phyloP scores from a whole-genome alignment of 2,329 filamentous ascomycete species.

The Blastomyces silverae region DNA sequence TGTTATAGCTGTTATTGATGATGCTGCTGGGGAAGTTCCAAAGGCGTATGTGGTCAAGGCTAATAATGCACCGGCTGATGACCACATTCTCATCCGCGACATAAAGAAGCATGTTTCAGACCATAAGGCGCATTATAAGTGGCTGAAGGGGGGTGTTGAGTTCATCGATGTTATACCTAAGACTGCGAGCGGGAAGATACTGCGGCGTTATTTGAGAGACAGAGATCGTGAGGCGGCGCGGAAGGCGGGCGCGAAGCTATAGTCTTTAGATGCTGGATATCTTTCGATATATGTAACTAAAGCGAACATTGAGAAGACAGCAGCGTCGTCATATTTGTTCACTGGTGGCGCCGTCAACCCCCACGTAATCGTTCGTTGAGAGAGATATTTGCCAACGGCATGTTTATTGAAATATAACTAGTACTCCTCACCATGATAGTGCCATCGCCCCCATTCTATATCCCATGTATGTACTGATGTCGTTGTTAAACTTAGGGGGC shows the following conservation, averaged over 20 bases:
- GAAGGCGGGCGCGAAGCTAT: slow-evolving; percentile 16
- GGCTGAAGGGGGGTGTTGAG: slow-evolving; percentile 40
- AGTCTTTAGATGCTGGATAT: not conserved
- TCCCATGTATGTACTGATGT: not conserved
- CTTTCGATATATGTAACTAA: not conserved
- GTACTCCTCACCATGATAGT: not conserved
- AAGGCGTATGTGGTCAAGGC: slow-evolving; percentile 55
- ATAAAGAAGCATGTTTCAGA: slow-evolving; percentile 31
- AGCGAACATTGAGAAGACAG: not conserved
- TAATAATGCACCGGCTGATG: slow-evolving; percentile 25
- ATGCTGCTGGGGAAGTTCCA: slow-evolving; percentile 56
- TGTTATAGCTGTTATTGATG: slow-evolving; percentile 47
- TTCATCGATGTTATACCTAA: slow-evolving; percentile 44
- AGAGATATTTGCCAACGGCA: not conserved
- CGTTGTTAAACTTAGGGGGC: not conserved
- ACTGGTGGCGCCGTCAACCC: not conserved
- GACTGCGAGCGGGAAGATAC: slow-evolving; percentile 45
- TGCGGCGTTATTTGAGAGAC: slow-evolving; percentile 42
- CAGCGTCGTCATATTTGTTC: too few species aligned
- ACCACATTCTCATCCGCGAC: slow-evolving; percentile 22
- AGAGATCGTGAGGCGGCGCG: slow-evolving; percentile 19
- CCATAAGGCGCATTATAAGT: slow-evolving; percentile 39
- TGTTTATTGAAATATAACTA: not conserved
- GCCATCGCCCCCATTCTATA: not conserved
- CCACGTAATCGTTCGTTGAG: not conserved